phyloP scores from a whole-genome alignment of 2,329 filamentous ascomycete species.

The Ophiostoma australiae region DNA sequence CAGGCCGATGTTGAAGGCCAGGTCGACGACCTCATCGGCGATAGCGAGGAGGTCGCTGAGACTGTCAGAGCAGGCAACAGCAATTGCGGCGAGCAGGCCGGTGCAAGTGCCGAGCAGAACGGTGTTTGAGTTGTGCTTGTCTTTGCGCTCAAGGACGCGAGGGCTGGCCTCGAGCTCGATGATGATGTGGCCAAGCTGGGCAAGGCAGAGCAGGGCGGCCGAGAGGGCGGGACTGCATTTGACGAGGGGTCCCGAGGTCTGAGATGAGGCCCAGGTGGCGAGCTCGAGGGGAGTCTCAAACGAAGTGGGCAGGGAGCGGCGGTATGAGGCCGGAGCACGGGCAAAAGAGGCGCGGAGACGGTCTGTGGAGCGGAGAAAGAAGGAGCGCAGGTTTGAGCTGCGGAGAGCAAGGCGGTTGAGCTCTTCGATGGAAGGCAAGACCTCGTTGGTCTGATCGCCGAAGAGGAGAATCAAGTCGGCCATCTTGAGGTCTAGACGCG shows the following conservation, averaged over 20 bases:
- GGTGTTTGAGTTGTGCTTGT: conserved; percentile 50
- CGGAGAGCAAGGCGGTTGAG: conserved; percentile 59
- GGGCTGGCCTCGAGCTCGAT: conserved; percentile 31
- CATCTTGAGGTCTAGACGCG: conserved; percentile 29
- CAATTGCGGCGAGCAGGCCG: conserved; percentile 62
- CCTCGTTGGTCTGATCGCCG: conserved; percentile 56
- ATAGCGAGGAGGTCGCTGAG: conserved; percentile 58
- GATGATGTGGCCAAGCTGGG: conserved; percentile 64
- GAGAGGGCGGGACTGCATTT: conserved; percentile 19
- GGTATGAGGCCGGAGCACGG: conserved; percentile 15
- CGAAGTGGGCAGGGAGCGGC: conserved; percentile 19
- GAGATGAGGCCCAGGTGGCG: conserved; percentile 13
- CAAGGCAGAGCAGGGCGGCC: conserved; percentile 54
- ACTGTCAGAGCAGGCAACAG: conserved; percentile 58
- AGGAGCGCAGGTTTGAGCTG: conserved; percentile 35
- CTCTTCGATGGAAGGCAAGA: conserved; percentile 54
- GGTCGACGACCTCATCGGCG: conserved; percentile 58
- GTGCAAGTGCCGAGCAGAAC: conserved; percentile 62
- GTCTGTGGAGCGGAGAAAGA: conserved; percentile 15
- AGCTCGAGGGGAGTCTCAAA: conserved; percentile 21
- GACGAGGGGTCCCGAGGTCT: background rate
- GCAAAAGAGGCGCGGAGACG: conserved; percentile 18
- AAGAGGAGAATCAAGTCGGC: conserved; percentile 56
- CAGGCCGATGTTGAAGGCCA: conserved; percentile 61
- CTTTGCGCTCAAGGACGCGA: conserved; percentile 51